phyloP scores from a whole-genome alignment of 495 filamentous ascomycete genomes.

The Aeminium ludgeri region DNA sequence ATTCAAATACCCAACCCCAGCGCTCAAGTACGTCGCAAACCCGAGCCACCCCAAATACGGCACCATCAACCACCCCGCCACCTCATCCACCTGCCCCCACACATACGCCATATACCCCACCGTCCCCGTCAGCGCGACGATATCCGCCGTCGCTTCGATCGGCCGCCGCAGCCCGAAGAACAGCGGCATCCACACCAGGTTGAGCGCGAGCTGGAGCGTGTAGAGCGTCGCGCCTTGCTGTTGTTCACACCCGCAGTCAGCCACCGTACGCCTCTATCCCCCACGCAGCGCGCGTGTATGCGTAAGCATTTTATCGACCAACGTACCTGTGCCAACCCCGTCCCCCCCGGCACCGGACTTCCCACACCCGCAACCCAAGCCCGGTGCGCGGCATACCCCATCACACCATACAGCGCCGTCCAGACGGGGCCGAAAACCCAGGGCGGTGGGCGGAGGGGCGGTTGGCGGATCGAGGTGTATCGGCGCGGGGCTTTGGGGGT shows the following conservation, averaged over 20 bases:
- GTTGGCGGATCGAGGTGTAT: conserved; percentile 57
- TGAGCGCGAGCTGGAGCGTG: conserved; percentile 66
- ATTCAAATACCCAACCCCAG: conserved; percentile 59
- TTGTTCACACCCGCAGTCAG: not conserved
- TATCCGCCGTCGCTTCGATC: conserved; percentile 56
- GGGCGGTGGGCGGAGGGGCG: conserved; percentile 62
- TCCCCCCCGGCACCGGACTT: conserved; percentile 28
- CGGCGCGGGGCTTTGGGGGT: conserved; percentile 37
- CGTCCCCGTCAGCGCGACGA: conserved; percentile 50
- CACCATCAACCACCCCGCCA: conserved; percentile 53
- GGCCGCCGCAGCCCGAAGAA: conserved; percentile 65
- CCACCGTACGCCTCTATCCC: not conserved
- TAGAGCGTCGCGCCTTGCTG: conserved; percentile 58
- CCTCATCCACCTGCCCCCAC: conserved; percentile 55
- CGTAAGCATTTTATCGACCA: too few relatives aligned
- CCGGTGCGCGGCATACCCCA: conserved; percentile 78
- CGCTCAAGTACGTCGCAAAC: conserved; percentile 66
- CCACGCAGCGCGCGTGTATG: too few relatives aligned
- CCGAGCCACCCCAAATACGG: conserved; percentile 73
- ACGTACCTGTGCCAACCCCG: conserved; percentile 27
- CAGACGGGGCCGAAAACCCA: conserved; percentile 71
- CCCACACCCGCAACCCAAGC: conserved; percentile 42
- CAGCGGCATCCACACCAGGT: conserved; percentile 83
- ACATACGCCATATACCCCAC: conserved; percentile 53
- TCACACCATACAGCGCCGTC: conserved; percentile 71